Percentiles rank a stretch among this genome's conserved stretches.
These are phyloP conservation scores for Dentipellis fragilis DNA, from an alignment of 768 basidiomycete genomes.

Conservation along the genomic window DNA sequence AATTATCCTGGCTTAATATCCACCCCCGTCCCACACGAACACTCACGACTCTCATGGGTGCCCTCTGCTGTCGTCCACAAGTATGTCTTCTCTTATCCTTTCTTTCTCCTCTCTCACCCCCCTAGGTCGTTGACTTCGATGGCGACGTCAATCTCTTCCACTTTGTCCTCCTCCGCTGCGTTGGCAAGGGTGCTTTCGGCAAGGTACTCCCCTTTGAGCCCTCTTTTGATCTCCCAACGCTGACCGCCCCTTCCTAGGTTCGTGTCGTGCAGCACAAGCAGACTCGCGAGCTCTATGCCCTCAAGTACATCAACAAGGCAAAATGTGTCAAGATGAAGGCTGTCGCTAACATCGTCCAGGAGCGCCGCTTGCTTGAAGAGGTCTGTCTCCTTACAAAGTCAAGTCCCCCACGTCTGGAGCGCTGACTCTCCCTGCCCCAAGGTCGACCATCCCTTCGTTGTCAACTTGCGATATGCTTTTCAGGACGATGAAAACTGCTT, in stretches of 20 bases:
- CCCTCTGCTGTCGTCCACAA: slow-evolving; percentile 76
- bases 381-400: slow-evolving; percentile 28
- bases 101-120: neutral
- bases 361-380: slow-evolving; percentile 91
- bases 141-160: slow-evolving; percentile 96
- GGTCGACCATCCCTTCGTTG: slow-evolving; percentile 94
- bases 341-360: slow-evolving; percentile 94
- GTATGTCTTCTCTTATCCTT: slow-evolving; percentile 24
- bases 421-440: slow-evolving; percentile 22
- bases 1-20: slow-evolving; percentile 2
- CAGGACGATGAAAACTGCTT: slow-evolving; percentile 99
- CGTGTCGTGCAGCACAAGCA: slow-evolving; percentile 99
- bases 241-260: slow-evolving; percentile 45
- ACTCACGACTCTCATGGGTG: slow-evolving; percentile 49
- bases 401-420: slow-evolving; percentile 11
- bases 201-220: slow-evolving; percentile 51
- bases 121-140: slow-evolving; percentile 88
- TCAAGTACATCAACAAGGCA: slow-evolving; percentile 98
- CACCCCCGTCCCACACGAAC: neutral
- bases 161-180: slow-evolving; percentile 86
- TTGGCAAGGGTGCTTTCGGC: slow-evolving; percentile 98
- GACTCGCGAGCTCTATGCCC: slow-evolving; percentile 89
- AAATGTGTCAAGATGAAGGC: slow-evolving; percentile 99
- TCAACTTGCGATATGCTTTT: slow-evolving; percentile 92
- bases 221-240: slow-evolving; percentile 5